Conservation (phyloP, 2,329 filamentous ascomycete genomes). For the Leptographium galeiforme region DNA sequence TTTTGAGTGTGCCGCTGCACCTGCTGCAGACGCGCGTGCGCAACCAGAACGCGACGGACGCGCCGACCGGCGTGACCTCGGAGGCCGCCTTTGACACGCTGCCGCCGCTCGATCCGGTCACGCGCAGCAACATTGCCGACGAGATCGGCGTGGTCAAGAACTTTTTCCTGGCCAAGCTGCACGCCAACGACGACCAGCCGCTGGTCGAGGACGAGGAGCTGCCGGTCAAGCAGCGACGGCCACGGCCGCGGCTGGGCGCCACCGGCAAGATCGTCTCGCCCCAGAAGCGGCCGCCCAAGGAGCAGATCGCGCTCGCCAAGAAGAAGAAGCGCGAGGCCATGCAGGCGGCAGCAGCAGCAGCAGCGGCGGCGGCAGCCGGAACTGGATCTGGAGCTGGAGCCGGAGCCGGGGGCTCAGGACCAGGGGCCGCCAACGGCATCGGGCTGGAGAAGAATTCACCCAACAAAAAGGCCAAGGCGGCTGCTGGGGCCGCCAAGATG, state of each 20-base stretch:
- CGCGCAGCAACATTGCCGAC: constrained; percentile 58
- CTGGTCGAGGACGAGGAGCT: constrained; percentile 91
- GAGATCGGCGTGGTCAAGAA: constrained; percentile 82
- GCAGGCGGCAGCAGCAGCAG: constrained; percentile 16
- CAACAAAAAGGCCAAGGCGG: constrained; percentile 38
- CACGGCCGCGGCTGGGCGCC: constrained; percentile 47
- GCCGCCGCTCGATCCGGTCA: constrained; percentile 62
- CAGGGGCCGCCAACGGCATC: not conserved
- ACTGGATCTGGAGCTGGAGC: constrained; percentile 1
- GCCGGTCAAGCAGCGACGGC: constrained; percentile 78
- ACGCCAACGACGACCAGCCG: constrained; percentile 68
- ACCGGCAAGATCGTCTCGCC: constrained; percentile 80
- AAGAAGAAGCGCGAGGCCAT: constrained; percentile 59
- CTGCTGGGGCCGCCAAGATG: not conserved
- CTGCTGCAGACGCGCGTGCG: constrained; percentile 84
- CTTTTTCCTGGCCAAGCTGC: constrained; percentile 83
- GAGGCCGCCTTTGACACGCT: constrained; percentile 54
- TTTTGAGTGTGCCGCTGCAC: constrained; percentile 84
- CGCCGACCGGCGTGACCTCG: constrained; percentile 41
- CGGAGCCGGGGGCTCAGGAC: not conserved
- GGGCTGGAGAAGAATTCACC: constrained; percentile 23
- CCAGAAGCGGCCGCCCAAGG: constrained; percentile 68
- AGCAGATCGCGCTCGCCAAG: constrained; percentile 72
- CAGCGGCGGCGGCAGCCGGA: constrained; percentile 16
- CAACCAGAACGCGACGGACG: constrained; percentile 69